Base-by-base conservation (phyloP, 208 protist species). In the Trypanosoma congolense region DNA sequence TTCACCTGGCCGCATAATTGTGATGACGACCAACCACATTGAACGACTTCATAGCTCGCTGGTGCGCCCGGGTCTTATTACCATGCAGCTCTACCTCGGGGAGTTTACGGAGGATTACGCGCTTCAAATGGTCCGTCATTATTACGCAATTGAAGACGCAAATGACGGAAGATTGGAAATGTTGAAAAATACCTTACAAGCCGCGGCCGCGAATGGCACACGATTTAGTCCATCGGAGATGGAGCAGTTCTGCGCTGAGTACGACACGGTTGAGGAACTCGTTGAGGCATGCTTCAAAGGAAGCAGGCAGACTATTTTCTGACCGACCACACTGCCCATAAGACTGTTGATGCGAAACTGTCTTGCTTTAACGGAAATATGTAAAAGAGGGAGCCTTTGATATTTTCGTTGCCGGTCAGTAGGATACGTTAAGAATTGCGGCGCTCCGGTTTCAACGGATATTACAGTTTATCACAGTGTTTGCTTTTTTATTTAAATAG, bases 1-100 rank as follows among this genome's bases (percentile, higher is more conserved):
- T 50, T 57, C 77, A 12, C 95, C 97, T 4, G 83, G 86, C 36
- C 77, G 89, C 19, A 87, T 97, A 21, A 65, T 97, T 25, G 71
- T 97, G 22, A 93, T 97, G 83, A 97, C 93, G 3, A 97, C 90
- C n/a, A 97, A 97, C 66, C 90, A 96, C 66, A 70, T 93, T 25
- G 91, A 97, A 28, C 70, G 81, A 44, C 74, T 97, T 5, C 73
- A 94, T 54, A 72, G 80, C 4, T 83, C 87, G 2, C 56, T 97
- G n/a, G 47, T 92, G 16, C 70, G 84, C 24, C 88, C 88, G 10
- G 93, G 93, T 10, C 77, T 95, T 46, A 65, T 95, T 54, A 95
- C 93, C 53, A 83, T 96, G 74, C 87, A 90, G 54, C 70, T 95
- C 44, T 58, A 93, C 65, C 83, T 97, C 72, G 82, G 84, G 48